Evolutionary conservation across 2,329 filamentous ascomycete species (phyloP).

Genomic region (Colletotrichum tropicicola): DNA sequence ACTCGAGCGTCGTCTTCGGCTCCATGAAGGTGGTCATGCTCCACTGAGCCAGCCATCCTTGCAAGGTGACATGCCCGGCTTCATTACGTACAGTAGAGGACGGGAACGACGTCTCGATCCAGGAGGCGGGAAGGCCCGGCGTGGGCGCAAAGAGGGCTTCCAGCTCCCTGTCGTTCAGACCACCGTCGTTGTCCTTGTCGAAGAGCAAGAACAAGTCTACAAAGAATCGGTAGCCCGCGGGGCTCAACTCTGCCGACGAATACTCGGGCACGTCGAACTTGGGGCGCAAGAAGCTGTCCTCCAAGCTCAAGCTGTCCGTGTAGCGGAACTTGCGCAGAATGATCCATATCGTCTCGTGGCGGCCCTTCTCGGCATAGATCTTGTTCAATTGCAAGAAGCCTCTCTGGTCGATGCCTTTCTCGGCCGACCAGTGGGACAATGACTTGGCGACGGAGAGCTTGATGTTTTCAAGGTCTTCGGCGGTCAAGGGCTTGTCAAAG

Average conservation of each 20-base stretch:
- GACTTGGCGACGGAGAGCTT: slow-evolving; percentile 84
- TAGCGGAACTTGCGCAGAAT: slow-evolving; percentile 96
- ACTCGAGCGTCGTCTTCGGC: slow-evolving; percentile 93
- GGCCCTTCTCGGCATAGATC: slow-evolving; percentile 95
- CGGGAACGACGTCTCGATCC: slow-evolving; percentile 89
- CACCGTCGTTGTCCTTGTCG: slow-evolving; percentile 97
- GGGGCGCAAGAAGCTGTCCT: slow-evolving; percentile 90
- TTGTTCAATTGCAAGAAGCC: slow-evolving; percentile 94
- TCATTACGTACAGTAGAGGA: slow-evolving; percentile 95
- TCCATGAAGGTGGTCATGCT: slow-evolving; percentile 99
- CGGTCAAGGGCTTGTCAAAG: slow-evolving; percentile 86
- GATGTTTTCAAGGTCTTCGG: slow-evolving; percentile 88
- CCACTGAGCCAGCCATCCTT: slow-evolving; percentile 99
- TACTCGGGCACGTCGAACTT: slow-evolving; percentile 94
- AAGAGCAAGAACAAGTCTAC: slow-evolving; percentile 95
- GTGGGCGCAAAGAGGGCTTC: slow-evolving; percentile 91
- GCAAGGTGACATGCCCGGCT: slow-evolving; percentile 91
- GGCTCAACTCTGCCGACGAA: slow-evolving; percentile 92
- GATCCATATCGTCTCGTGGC: slow-evolving; percentile 98
- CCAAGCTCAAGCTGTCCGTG: slow-evolving; percentile 91
- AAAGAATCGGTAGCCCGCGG: slow-evolving; percentile 95
- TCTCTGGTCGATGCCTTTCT: slow-evolving; percentile 79
- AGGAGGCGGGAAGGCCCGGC: slow-evolving; percentile 85
- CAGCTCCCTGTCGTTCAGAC: slow-evolving; percentile 86
- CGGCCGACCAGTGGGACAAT: slow-evolving; percentile 68